Evolutionary conservation across 352 stramenopile genomes (phyloP).

Genomic region (Pythium inflatum): DNA sequence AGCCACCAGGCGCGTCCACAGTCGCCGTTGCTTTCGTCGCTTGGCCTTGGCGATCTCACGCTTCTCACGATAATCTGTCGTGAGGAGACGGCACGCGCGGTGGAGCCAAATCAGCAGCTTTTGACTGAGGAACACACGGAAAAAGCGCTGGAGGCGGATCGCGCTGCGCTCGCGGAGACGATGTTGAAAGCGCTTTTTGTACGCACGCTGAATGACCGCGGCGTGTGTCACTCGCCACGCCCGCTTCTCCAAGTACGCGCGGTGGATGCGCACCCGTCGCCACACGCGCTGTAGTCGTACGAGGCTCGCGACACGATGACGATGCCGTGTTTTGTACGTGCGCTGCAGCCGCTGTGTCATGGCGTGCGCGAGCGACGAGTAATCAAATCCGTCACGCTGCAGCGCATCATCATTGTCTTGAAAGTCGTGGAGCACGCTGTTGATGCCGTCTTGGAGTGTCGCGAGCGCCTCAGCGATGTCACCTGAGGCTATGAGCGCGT

Average conservation of each 20-base stretch:
- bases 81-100: slow-evolving; percentile 38
- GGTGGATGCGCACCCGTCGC: slow-evolving; percentile 33
- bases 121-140: slow-evolving; percentile 46
- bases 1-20: slow-evolving; percentile 32
- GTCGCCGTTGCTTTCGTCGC: slow-evolving; percentile 22
- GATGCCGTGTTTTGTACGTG: slow-evolving; percentile 41
- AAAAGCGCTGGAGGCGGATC: slow-evolving; percentile 45
- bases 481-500: slow-evolving; percentile 28
- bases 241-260: not conserved
- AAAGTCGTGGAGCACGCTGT: slow-evolving; percentile 45
- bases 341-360: slow-evolving; percentile 44
- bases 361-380: slow-evolving; percentile 42
- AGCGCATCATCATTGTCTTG: slow-evolving; percentile 43
- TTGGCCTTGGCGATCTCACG: slow-evolving; percentile 27
- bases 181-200: slow-evolving; percentile 32
- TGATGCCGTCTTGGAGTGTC: slow-evolving; percentile 54
- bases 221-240: slow-evolving; percentile 36
- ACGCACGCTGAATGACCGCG: slow-evolving; percentile 41
- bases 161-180: slow-evolving; percentile 30
- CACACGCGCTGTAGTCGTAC: slow-evolving; percentile 46
- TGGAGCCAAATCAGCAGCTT: slow-evolving; percentile 45
- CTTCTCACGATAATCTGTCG: slow-evolving; percentile 28
- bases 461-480: slow-evolving; percentile 43
- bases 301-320: slow-evolving; percentile 31
- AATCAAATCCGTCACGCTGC: slow-evolving; percentile 44